These are phyloP conservation scores for Geotrichum bryndzae DNA, from an alignment of 1,139 yeast genomes.

Conservation along the genomic window DNA sequence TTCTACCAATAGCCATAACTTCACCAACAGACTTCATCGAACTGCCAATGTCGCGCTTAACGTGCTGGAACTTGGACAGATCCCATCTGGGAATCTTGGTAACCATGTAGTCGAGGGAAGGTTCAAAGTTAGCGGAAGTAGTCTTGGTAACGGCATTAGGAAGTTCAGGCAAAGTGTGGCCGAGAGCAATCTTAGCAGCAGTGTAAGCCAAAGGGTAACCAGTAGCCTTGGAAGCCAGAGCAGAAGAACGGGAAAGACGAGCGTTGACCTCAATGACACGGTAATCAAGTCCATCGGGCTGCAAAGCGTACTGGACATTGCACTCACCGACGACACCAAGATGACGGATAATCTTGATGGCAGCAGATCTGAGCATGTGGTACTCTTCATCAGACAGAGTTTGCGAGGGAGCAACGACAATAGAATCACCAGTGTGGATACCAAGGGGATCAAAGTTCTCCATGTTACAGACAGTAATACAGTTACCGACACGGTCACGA, in stretches of 20 bases:
- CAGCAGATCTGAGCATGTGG: constrained; percentile 96
- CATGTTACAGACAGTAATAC: constrained; percentile 99
- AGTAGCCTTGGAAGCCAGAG: constrained; percentile 96
- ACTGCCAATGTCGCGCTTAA: constrained; percentile 79
- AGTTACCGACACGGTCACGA: constrained; percentile 93
- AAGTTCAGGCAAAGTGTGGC: constrained; percentile 88
- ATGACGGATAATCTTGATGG: constrained; percentile 94
- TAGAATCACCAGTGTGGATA: constrained; percentile 98
- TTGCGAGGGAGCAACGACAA: constrained; percentile 98
- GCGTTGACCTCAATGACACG: constrained; percentile 98
- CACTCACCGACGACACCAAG: constrained; percentile 99
- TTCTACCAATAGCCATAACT: constrained; percentile 97
- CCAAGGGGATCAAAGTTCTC: constrained; percentile 98
- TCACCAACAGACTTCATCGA: constrained; percentile 99
- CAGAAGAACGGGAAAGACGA: constrained; percentile 94
- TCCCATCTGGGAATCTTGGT: constrained; percentile 99
- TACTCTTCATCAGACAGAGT: constrained; percentile 95
- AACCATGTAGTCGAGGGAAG: constrained; percentile 94
- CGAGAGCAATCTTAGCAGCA: constrained; percentile 95
- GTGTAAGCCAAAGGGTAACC: constrained; percentile 98
- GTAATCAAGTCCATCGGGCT: constrained; percentile 92
- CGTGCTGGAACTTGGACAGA: constrained; percentile 90
- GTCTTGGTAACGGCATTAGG: constrained; percentile 94
- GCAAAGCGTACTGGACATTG: constrained; percentile 94
- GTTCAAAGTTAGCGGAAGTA: constrained; percentile 96